A percentile compares a stretch with the other conserved stretches of the same genome.
Evolutionary conservation across 1,139 yeast species (phyloP).

Genomic region (Suhomyces taliae): DNA sequence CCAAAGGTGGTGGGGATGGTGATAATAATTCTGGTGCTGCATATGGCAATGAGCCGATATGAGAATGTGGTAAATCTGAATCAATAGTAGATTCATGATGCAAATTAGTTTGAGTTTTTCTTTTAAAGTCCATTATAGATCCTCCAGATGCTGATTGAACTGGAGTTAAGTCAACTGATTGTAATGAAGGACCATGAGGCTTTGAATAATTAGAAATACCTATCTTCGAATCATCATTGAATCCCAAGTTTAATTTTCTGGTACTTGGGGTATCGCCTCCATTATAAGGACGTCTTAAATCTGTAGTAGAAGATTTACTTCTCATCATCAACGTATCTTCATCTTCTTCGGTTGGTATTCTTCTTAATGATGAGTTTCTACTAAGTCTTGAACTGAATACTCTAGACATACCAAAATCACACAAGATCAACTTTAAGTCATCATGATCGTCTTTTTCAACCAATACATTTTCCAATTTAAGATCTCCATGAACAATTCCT

Average conservation of each 20-base stretch:
- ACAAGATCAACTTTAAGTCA: constrained; percentile 46
- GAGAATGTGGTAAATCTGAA: constrained; percentile 56
- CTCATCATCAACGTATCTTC: constrained; percentile 29
- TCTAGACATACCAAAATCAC: constrained; percentile 86
- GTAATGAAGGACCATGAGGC: constrained; percentile 38
- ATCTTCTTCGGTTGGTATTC: constrained; percentile 4
- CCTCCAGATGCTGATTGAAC: constrained; percentile 18
- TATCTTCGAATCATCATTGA: constrained; percentile 33
- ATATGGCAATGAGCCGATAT: constrained; percentile 87
- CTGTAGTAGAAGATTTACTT: constrained; percentile 47
- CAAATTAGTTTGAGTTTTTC: constrained; percentile 10
- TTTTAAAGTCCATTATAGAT: constrained; percentile 15
- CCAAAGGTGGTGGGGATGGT: constrained; percentile 66
- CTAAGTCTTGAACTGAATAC: constrained; percentile 33
- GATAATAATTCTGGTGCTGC: constrained; percentile 84
- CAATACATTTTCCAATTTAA: constrained; percentile 83
- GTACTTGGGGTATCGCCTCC: constrained; percentile 36
- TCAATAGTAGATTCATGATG: constrained; percentile 23
- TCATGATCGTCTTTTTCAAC: constrained; percentile 40
- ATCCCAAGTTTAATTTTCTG: constrained; percentile 15
- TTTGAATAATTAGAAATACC: constrained; percentile 30
- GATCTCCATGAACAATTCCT: constrained; percentile 83
- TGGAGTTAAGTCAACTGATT: constrained; percentile 37
- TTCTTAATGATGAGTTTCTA: constrained; percentile 22
- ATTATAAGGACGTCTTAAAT: constrained; percentile 34